Base-by-base conservation (phyloP, 805 yeast species). In the Wickerhamomyces sydowiorum region DNA sequence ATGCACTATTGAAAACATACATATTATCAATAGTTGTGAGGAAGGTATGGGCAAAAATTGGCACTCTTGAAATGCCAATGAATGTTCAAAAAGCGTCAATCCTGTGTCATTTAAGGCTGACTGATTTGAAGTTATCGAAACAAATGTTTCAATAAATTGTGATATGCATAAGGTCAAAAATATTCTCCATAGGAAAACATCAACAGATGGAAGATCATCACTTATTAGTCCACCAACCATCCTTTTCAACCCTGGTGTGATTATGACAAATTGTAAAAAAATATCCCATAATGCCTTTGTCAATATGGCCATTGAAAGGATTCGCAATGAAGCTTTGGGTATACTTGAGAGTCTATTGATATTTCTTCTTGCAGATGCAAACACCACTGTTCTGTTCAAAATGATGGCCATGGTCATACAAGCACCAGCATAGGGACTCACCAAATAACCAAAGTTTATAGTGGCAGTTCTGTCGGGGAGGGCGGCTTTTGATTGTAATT, bases 1-100 rank as follows among this genome's bases (percentile, higher is more conserved):
- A 44, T 78, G 78, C 1, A 70, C 41, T 1, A 83, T 58, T 44
- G 83, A 80, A 52, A 78, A 73, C 7, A 78, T 45, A n/a, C 80
- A 70, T 3, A 78, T 65, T 9, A 69, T 60, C 34, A 75, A 66
- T 36, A 75, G 64, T 54, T 72, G 86, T 38, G 67, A 72, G 1
- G 80, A 72, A 25, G 80, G 87, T 38, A 70, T 62, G 40, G 41
- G 64, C 27, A 67, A 62, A 35, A 70, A 67, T 56, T 73, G 83
- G 43, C 74, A 80, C 51, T 85, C 93, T 52, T 84, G 90, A 54
- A 82, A 82, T 12, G 87, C 86, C 14, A 83, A 58, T 4, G 91
- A 82, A 52, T 79, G 82, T 57, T 86, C 93, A 60, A 85, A 83
- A 28, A 85, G 62, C 0, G 93, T 80, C 48, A 84, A 65, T 0